Evolutionary conservation across 2,329 filamentous ascomycete species (phyloP), one percentile per base, ranked within the genome.

Genomic region (Madurella mycetomatis): DNA sequence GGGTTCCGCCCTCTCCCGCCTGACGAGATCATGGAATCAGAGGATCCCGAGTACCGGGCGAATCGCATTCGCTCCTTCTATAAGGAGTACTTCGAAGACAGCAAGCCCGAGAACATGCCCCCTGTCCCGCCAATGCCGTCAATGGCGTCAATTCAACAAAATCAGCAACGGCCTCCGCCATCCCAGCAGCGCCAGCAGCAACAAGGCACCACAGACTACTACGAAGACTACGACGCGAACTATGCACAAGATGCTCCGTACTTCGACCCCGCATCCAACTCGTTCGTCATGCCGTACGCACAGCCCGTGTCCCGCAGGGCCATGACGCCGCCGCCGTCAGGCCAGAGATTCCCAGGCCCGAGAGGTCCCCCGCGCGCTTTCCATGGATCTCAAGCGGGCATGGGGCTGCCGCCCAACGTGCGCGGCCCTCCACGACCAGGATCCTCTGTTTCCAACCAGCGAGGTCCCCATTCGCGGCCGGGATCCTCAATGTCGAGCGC

Each of bases 1-100:
- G 84, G 84, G 30, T 80, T 95, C 70, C 87, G 94, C 15, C 94
- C 94, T 18, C 79, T 99, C 58, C 94, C 94, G 5, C 90, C 91
- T 37, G 86, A 92, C 66, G 88, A 95, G 60, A 84, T 89, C 51
- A 80, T 78, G 31, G 83, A 86, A 42, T 83, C 86, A 2, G 94
- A 97, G 67, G 92, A 96, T 68, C 91, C 94, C 0, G 94, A 97
- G 70, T 86, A 92, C 66, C 85, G 94, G 65, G 94, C 94, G 60
- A 97, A 96, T 76, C 86, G 94, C 55, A 99, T 99, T 62, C 84
- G 94, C 69, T 99, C 94, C 4, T 99, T 99, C 76, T 99, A 99
- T 77, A 96, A 96, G 76, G 94, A 99, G 69, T 99, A 99, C 75
- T 99, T 99, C 64, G 94, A 97, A 62, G 92, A 96, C 41, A 83